Percentiles rank a stretch among this genome's conserved stretches.
Conservation (phyloP, 371 early-diverging fungal genomes). For the Synchytrium microbalum region DNA sequence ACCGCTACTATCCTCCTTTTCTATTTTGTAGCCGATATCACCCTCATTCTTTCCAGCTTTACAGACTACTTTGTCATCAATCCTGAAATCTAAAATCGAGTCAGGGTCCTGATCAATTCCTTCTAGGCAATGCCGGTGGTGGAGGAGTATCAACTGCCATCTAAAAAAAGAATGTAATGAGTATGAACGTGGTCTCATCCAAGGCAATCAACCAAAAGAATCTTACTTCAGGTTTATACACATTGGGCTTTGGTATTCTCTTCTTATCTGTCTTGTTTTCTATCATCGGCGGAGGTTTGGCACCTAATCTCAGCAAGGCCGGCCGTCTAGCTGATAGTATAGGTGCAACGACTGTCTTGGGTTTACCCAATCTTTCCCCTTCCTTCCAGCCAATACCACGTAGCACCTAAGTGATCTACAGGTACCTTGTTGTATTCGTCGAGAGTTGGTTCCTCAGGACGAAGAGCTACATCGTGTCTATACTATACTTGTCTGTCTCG, state of each 20-base stretch:
- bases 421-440: constrained; percentile 80
- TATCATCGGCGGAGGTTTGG: constrained; percentile 38
- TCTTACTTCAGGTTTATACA: too few relatives aligned
- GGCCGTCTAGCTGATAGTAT: constrained; percentile 51
- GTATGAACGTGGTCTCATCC: too few relatives aligned
- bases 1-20: background rate
- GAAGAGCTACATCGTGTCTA: constrained; percentile 34
- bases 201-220: too few relatives aligned
- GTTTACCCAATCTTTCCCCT: constrained; percentile 57
- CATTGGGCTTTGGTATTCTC: too few relatives aligned
- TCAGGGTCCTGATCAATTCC: constrained; percentile 9
- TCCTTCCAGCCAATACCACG: constrained; percentile 92
- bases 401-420: constrained; percentile 83
- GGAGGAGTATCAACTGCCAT: too few relatives aligned
- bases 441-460: constrained; percentile 53
- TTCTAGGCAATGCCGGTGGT: too few relatives aligned
- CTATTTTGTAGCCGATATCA: constrained; percentile 8
- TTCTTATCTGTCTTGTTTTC: too few relatives aligned
- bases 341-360: constrained; percentile 27
- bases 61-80: constrained; percentile 5
- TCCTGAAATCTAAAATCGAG: background rate
- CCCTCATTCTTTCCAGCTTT: constrained; percentile 6
- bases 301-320: constrained; percentile 65
- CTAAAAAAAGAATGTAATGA: too few relatives aligned
- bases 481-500: constrained; percentile 41